Evolutionary conservation across 1,284 basidiomycete genomes (phyloP), one percentile per base, ranked within the genome.

Genomic region (Marasmius sp.): DNA sequence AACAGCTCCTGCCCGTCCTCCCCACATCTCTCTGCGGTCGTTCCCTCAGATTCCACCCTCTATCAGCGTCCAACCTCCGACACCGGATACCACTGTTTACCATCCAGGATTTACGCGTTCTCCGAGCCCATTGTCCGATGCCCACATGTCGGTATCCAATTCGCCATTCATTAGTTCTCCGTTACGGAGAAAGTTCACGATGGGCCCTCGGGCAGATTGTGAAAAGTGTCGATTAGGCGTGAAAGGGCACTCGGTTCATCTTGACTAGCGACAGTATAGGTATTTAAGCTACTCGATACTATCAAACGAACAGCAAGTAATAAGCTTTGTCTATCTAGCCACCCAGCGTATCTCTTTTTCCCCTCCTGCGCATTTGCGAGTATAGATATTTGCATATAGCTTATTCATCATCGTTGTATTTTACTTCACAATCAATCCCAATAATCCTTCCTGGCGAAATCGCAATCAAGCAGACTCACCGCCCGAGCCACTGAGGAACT

Each of bases 201-300:
- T 92, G 86, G 89, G 89, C 11, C 89, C 89, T 1, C 80, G 89
- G 7, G 78, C 83, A 3, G 89, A 89, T 68, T 92, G 90, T 68
- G 78, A 88, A 57, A 88, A 89, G 66, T 92, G 89, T 73, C 77
- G 83, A 60, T 70, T 83, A 66, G 86, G 87, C 2, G 80, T 90
- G 3, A 86, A 85, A 68, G 89, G 88, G 3, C 89, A 92, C 69
- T 89, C 82, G 73, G 84, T 85, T 70, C 89, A 92, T 74, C 81
- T 86, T 65, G 81, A 84, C 64, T 86, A 72, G 79, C 5, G 27
- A 27, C 27, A 27, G 27, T 27, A 27, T 27, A 27, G 27, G 27
- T 27, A 27, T 27, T 27, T 27, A 27, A 27, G 27, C 27, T 27
- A 27, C 27, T 27, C 27, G 27, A 27, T 27, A 27, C 27, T 5